Evolutionary conservation across 805 yeast genomes (phyloP).

Genomic region (Sungouiozyma ichnusensis): DNA sequence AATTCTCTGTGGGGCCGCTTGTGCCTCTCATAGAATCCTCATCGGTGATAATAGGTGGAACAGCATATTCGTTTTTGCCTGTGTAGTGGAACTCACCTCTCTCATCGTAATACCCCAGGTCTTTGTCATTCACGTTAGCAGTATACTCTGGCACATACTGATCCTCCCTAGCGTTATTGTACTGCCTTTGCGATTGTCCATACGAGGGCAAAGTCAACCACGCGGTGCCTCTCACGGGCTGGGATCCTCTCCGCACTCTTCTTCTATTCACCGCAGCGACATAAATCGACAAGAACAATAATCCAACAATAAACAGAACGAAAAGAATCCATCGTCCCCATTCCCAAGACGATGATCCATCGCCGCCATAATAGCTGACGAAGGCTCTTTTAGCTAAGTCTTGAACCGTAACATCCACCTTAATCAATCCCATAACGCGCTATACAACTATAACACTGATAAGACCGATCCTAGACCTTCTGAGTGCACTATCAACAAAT

Average conservation of each 20-base stretch:
- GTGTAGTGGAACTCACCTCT: slow-evolving; percentile 39
- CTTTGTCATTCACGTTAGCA: slow-evolving; percentile 50
- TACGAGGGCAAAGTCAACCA: slow-evolving; percentile 59
- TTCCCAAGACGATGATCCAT: slow-evolving; percentile 9
- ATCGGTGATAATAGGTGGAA: neutral
- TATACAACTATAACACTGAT: neutral
- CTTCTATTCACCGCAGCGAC: slow-evolving; percentile 6
- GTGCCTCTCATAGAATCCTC: neutral
- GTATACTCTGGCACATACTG: slow-evolving; percentile 59
- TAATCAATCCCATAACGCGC: neutral
- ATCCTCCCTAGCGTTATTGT: slow-evolving; percentile 29
- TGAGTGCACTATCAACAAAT: too few relatives aligned
- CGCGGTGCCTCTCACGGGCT: slow-evolving; percentile 53
- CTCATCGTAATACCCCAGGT: slow-evolving; percentile 65
- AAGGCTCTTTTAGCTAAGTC: neutral
- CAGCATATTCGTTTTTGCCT: slow-evolving; percentile 13
- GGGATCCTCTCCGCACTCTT: slow-evolving; percentile 23
- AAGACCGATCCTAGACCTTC: too few relatives aligned
- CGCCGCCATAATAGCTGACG: neutral
- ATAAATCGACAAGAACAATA: neutral
- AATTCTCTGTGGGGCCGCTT: too few relatives aligned
- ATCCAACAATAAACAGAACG: slow-evolving; percentile 10
- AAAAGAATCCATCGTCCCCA: slow-evolving; percentile 29
- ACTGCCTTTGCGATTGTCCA: slow-evolving; percentile 48
- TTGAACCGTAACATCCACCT: neutral